Conservation (phyloP, 768 basidiomycete species). For the Rhodotorula toruloides region DNA sequence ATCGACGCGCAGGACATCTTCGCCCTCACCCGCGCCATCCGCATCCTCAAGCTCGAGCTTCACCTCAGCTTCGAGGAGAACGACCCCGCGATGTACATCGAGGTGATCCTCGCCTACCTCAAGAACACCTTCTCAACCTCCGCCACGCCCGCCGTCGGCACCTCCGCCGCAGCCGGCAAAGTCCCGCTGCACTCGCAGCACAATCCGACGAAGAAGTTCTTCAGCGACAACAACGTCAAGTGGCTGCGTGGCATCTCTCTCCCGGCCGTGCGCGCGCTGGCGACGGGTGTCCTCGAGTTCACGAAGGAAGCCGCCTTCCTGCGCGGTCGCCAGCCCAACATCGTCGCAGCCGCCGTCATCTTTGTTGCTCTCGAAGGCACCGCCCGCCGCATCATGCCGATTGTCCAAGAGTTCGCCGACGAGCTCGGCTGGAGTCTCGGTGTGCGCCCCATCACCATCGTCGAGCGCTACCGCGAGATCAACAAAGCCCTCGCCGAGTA, state of each 20-base stretch:
- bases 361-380: constrained; percentile 29
- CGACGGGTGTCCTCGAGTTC: constrained; percentile 25
- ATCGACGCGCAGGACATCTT: constrained; percentile 13
- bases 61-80: constrained; percentile 16
- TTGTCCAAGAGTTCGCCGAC: constrained; percentile 14
- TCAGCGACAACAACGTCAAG: neutral
- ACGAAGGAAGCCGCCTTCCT: neutral
- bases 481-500: neutral
- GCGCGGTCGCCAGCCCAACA: neutral
- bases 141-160: neutral
- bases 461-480: constrained; percentile 28
- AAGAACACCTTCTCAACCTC: constrained; percentile 11
- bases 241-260: constrained; percentile 25
- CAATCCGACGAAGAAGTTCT: constrained; percentile 4
- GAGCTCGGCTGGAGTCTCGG: constrained; percentile 14
- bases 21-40: constrained; percentile 27
- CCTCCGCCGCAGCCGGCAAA: neutral
- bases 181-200: neutral
- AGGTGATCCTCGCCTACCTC: constrained; percentile 30
- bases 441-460: constrained; percentile 5
- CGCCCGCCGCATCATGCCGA: constrained; percentile 6
- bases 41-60: constrained; percentile 20
- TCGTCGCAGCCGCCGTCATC: constrained; percentile 21
- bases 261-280: constrained; percentile 22
- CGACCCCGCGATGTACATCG: constrained; percentile 31